Evolutionary conservation across 1,284 basidiomycete species (phyloP).

Genomic region (Ustilago esculenta): DNA sequence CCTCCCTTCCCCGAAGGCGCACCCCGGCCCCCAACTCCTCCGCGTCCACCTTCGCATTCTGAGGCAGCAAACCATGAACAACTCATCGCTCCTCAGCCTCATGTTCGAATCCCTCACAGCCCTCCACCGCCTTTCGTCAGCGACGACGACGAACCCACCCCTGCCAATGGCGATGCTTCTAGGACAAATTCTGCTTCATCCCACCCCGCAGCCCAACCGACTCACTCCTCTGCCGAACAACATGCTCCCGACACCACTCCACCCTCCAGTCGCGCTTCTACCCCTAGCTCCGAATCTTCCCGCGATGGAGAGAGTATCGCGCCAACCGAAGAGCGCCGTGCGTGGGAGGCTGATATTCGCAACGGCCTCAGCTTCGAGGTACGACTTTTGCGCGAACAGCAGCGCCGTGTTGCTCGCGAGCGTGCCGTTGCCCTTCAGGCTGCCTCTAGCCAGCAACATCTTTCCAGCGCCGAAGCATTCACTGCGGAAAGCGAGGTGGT

Average conservation of each 20-base stretch:
- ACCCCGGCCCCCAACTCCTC: constrained; percentile 37
- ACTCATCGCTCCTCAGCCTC: constrained; percentile 37
- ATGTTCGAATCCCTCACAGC: constrained; percentile 41
- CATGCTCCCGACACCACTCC: not conserved
- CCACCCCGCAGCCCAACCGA: not conserved
- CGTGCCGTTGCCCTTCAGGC: constrained; percentile 9
- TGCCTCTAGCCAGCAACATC: no score
- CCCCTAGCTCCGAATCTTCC: constrained; percentile 12
- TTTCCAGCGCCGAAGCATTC: no score
- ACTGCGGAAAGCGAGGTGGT: not conserved
- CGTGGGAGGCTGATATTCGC: constrained; percentile 47
- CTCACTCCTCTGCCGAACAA: not conserved
- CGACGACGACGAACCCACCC: constrained; percentile 31
- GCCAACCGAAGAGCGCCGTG: constrained; percentile 34
- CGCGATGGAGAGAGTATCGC: constrained; percentile 29
- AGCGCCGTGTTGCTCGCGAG: constrained; percentile 46
- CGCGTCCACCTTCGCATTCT: constrained; percentile 31
- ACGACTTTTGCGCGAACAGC: constrained; percentile 37
- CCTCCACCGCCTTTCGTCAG: constrained; percentile 57
- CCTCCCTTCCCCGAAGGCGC: constrained; percentile 50
- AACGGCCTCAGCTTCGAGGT: constrained; percentile 43
- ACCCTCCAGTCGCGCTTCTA: constrained; percentile 15
- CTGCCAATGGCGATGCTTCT: not conserved
- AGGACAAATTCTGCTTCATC: not conserved
- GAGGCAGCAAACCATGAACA: constrained; percentile 26